Evolutionary conservation across 495 filamentous ascomycete species (phyloP).

Genomic region (Neurospora africana): DNA sequence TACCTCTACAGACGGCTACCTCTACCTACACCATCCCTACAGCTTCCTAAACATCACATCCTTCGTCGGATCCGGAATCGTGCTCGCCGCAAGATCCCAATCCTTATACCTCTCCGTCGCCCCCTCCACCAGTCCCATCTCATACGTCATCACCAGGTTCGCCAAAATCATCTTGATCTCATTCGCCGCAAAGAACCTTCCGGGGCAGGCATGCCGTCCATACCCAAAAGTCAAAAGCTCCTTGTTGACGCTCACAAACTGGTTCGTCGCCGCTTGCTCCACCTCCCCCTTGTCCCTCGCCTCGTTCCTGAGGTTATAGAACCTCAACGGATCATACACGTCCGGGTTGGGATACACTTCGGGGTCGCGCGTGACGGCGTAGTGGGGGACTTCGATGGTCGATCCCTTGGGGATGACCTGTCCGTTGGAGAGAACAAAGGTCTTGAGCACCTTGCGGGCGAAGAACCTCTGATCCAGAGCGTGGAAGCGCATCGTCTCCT

Average conservation of each 20-base stretch:
- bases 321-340: constrained; percentile 41
- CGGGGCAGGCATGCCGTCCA: constrained; percentile 49
- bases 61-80: constrained; percentile 19
- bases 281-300: constrained; percentile 20
- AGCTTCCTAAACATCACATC: constrained; percentile 18
- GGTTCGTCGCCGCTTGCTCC: constrained; percentile 19
- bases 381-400: constrained; percentile 29
- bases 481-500: constrained; percentile 24
- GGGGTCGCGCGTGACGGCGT: constrained; percentile 21
- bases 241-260: constrained; percentile 32
- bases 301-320: constrained; percentile 32
- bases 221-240: constrained; percentile 39
- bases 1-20: not conserved
- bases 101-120: constrained; percentile 11
- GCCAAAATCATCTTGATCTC: constrained; percentile 48
- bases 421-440: constrained; percentile 33
- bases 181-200: constrained; percentile 45
- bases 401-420: constrained; percentile 28
- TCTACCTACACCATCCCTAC: not conserved
- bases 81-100: constrained; percentile 3
- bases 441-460: constrained; percentile 26
- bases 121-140: constrained; percentile 31
- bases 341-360: constrained; percentile 22
- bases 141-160: constrained; percentile 45
- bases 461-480: constrained; percentile 13